phyloP scores from a whole-genome alignment of 176 grass and related monocot species.

The Chloris gayana region DNA sequence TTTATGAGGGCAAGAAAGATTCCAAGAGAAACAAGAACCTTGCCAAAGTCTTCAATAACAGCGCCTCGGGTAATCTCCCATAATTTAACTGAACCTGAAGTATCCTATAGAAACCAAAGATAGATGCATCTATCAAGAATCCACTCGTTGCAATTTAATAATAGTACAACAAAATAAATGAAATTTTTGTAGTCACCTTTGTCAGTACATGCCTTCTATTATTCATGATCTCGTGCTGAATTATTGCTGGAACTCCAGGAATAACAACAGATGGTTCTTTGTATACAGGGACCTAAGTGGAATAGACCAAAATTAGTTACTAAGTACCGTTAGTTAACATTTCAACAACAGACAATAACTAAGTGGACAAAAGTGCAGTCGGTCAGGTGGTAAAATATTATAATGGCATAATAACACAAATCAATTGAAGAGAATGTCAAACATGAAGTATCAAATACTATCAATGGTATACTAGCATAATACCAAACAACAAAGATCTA shows the following conservation, averaged over 20 bases:
- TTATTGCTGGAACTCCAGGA: constrained; percentile 78
- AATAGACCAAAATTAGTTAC: not conserved
- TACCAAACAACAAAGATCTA: constrained; percentile 13
- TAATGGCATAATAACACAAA: not conserved
- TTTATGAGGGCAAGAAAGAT: not conserved
- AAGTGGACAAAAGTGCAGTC: not conserved
- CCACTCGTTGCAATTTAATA: constrained; percentile 7
- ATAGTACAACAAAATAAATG: constrained; percentile 10
- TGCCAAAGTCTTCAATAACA: constrained; percentile 93
- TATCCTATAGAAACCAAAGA: constrained; percentile 62
- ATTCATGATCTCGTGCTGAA: constrained; percentile 97
- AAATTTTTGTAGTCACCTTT: constrained; percentile 63
- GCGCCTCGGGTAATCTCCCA: constrained; percentile 93
- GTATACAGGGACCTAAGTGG: constrained; percentile 73
- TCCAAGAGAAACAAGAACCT: constrained; percentile 55
- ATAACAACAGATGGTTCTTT: constrained; percentile 79
- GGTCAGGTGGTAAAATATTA: not conserved
- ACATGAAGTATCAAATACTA: not conserved
- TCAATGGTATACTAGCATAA: not conserved
- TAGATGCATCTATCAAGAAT: constrained; percentile 9
- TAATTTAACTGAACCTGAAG: constrained; percentile 80
- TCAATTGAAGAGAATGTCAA: not conserved
- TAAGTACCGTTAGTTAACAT: constrained; percentile 19
- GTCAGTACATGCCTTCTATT: constrained; percentile 95
- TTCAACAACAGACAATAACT: not conserved